Base-by-base conservation (phyloP, 371 early-diverging fungal species). In the Funneliformis caledonium region DNA sequence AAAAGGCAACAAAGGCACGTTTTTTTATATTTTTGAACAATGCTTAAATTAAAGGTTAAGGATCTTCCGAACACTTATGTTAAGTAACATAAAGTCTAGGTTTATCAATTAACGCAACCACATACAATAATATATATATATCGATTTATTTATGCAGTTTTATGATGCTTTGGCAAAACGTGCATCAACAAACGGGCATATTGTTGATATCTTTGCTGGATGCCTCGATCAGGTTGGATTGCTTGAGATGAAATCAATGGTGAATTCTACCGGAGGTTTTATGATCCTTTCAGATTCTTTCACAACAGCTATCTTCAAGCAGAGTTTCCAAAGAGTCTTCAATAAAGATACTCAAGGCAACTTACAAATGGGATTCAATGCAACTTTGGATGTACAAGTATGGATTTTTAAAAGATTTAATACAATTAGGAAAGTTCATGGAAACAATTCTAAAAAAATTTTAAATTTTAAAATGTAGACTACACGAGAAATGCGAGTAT, bases 271-370 rank as follows among this genome's bases (percentile, higher is more conserved):
- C 1, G 98, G 98, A 82, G 99, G 99, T 59, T 88, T 89, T 81
- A 96, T 99, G 92, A 95, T 99, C 56, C 91, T 99, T 70, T 91
- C 99, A 0, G 99, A 99, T 85, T 95, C 97, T 64, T 99, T 98
- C 91, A 94, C 93, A 61, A 97, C 97, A 11, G 90, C 95, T 43
- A 96, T 99, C 69, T 99, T 99, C 89, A 98, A 97, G 88, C 97
- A 98, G 86, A 94, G 96, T 82, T 97, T 97, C 92, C 94, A 96
- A 83, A 91, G 96, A 60, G 84, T 99, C 61, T 96, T 98, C 88
- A 92, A 89, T 77, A 97, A 96, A 87, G 98, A 98, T 82, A 91
- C 89, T 14, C 93, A 95, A 74, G 97, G 96, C 12, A 89, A 93
- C 78, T 87, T 99, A 84, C 90, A 92, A 83, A 95, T 97, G 95